Conservation (phyloP, 2,329 filamentous ascomycete species). For the Claviceps quebecensis region DNA sequence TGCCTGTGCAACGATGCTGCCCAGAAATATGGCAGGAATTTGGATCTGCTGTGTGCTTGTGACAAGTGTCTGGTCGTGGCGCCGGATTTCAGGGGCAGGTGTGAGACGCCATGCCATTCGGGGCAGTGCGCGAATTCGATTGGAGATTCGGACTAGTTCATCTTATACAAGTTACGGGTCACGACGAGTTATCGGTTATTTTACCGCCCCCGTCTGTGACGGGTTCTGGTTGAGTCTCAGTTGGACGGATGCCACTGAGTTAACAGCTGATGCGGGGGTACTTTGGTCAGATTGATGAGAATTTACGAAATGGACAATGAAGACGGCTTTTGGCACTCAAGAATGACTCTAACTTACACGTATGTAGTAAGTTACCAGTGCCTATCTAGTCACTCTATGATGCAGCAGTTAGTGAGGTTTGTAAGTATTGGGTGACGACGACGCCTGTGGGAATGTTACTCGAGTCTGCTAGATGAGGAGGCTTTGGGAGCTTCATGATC, state of each 20-base stretch:
- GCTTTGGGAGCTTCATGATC: no score
- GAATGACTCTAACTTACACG: no score
- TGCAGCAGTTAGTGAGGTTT: no score
- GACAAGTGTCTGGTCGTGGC: conserved; percentile 25
- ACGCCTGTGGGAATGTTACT: no score
- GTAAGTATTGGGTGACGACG: no score
- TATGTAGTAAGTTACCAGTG: no score
- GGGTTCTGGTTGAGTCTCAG: not conserved
- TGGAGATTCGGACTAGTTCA: not conserved
- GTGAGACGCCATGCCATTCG: conserved; percentile 21
- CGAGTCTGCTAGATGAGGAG: no score
- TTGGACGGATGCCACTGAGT: not conserved
- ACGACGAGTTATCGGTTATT: not conserved
- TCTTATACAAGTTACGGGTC: not conserved
- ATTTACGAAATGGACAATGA: no score
- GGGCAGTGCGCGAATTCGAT: conserved; percentile 7
- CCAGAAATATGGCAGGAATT: conserved; percentile 18
- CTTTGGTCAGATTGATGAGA: not conserved
- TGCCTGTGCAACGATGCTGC: conserved; percentile 22
- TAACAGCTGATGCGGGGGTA: not conserved
- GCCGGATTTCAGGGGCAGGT: conserved; percentile 26
- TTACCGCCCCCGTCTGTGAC: not conserved
- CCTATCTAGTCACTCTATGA: no score
- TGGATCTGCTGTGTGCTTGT: conserved; percentile 26
- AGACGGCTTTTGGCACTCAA: no score